Conservation (phyloP, 1,284 basidiomycete genomes). For the Cutaneotrichosporon mucoides region DNA sequence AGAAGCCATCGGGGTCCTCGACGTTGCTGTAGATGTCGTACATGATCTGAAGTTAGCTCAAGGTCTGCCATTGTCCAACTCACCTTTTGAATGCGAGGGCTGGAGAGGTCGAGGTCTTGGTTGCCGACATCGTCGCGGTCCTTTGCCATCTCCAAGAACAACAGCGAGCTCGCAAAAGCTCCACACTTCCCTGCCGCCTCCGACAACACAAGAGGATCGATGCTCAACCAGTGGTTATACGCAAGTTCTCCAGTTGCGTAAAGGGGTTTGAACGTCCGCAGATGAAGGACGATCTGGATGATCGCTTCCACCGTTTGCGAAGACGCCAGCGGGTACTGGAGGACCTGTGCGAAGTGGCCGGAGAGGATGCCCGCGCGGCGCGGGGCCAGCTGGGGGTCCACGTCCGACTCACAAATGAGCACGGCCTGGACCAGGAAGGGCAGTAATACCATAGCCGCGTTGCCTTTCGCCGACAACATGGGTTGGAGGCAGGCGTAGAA, state of each 20-base stretch:
- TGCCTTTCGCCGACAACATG: conserved; percentile 57
- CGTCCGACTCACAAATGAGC: conserved; percentile 50
- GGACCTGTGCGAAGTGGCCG: conserved; percentile 57
- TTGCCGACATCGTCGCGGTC: conserved; percentile 49
- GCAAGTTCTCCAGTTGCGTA: conserved; percentile 56
- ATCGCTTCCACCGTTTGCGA: conserved; percentile 53
- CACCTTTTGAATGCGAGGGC: conserved; percentile 32
- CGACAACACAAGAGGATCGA: conserved; percentile 70
- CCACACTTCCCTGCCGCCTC: conserved; percentile 70
- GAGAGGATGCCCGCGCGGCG: conserved; percentile 52
- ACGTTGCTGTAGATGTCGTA: conserved; percentile 92
- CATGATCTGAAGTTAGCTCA: conserved; percentile 55
- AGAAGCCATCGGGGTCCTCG: conserved; percentile 96
- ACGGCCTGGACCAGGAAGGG: conserved; percentile 71
- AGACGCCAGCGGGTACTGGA: conserved; percentile 21
- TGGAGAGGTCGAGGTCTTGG: conserved; percentile 18
- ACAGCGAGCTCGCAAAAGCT: conserved; percentile 78
- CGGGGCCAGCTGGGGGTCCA: conserved; percentile 2
- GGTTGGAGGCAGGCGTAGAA: conserved; percentile 67
- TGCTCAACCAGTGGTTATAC: conserved; percentile 76
- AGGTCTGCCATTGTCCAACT: not conserved
- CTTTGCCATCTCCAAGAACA: conserved; percentile 78
- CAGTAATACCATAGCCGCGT: conserved; percentile 62
- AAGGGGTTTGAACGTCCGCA: conserved; percentile 62
- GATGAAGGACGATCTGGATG: conserved; percentile 72